These are phyloP conservation scores for Apiotrichum akiyoshidainum DNA, from an alignment of 1,284 basidiomycete species.

Conservation along the genomic window DNA sequence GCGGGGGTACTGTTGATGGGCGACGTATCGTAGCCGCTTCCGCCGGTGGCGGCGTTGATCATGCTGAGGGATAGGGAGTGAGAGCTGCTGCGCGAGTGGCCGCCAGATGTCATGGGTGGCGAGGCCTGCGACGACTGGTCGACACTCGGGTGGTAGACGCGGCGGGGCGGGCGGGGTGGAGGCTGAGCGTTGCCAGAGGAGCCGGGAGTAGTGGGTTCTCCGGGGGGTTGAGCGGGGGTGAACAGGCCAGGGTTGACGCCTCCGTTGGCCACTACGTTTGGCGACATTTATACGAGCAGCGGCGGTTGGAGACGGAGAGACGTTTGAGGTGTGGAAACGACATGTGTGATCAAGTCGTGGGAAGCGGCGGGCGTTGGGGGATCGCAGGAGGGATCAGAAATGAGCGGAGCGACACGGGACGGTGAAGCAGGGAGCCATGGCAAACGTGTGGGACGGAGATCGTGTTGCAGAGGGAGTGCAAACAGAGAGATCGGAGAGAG, in stretches of 20 bases:
- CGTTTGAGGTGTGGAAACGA: neutral
- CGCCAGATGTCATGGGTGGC: slow-evolving; percentile 20
- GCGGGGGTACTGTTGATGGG: slow-evolving; percentile 13
- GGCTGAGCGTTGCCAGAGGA: slow-evolving; percentile 22
- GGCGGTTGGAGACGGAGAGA: too few species aligned
- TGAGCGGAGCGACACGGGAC: too few species aligned
- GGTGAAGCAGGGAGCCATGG: too few species aligned
- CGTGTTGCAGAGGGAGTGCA: too few species aligned
- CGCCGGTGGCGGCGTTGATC: slow-evolving; percentile 13
- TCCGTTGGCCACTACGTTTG: slow-evolving; percentile 2
- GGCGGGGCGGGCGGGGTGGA: slow-evolving; percentile 41
- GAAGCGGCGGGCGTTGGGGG: too few species aligned
- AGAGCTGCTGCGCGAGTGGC: slow-evolving; percentile 33
- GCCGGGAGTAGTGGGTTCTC: neutral
- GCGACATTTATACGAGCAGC: neutral
- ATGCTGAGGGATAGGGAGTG: slow-evolving; percentile 41
- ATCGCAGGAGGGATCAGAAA: too few species aligned
- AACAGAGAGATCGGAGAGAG: too few species aligned
- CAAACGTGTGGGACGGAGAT: too few species aligned
- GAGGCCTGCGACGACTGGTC: slow-evolving; percentile 8
- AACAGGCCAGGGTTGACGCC: slow-evolving; percentile 25
- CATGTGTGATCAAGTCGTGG: neutral
- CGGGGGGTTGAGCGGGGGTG: slow-evolving; percentile 8
- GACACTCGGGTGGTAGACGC: slow-evolving; percentile 27
- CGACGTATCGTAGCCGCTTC: slow-evolving; percentile 11